phyloP scores from a whole-genome alignment of 2,329 filamentous ascomycete species.

The Lachnellula cervina region DNA sequence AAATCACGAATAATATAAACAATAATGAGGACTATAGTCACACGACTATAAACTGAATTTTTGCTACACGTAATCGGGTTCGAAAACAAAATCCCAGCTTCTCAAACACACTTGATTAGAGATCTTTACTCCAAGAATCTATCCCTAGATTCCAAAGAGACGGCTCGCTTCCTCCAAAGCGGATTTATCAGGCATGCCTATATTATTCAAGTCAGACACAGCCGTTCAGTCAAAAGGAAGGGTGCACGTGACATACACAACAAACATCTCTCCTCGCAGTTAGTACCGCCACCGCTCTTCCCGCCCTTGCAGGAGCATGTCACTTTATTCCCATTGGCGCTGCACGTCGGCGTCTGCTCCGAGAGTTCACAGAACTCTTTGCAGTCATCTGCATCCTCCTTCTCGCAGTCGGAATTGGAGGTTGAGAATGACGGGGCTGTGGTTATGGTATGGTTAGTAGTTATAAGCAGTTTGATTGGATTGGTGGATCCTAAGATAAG shows the following conservation, averaged over 20 bases:
- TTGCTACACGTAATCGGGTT: no score
- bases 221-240: neutral
- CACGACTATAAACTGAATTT: no score
- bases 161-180: slow-evolving; percentile 14
- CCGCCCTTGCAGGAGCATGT: slow-evolving; percentile 19
- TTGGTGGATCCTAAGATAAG: neutral
- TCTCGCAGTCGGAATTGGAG: slow-evolving; percentile 10
- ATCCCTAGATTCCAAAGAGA: slow-evolving; percentile 7
- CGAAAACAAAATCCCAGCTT: no score
- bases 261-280: slow-evolving; percentile 20
- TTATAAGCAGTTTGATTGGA: neutral
- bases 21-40: no score
- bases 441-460: neutral
- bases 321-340: slow-evolving; percentile 15
- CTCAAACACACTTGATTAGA: no score
- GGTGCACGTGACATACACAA: slow-evolving; percentile 18
- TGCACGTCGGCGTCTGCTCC: slow-evolving; percentile 13
- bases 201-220: slow-evolving; percentile 1
- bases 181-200: slow-evolving; percentile 17
- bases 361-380: slow-evolving; percentile 16
- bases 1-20: no score
- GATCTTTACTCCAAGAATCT: no score
- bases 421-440: slow-evolving; percentile 8
- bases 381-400: slow-evolving; percentile 16
- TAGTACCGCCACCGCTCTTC: slow-evolving; percentile 13